Evolutionary conservation across 202 grass and related monocot genomes (phyloP).

Genomic region (Tripidium arundinaceum): DNA sequence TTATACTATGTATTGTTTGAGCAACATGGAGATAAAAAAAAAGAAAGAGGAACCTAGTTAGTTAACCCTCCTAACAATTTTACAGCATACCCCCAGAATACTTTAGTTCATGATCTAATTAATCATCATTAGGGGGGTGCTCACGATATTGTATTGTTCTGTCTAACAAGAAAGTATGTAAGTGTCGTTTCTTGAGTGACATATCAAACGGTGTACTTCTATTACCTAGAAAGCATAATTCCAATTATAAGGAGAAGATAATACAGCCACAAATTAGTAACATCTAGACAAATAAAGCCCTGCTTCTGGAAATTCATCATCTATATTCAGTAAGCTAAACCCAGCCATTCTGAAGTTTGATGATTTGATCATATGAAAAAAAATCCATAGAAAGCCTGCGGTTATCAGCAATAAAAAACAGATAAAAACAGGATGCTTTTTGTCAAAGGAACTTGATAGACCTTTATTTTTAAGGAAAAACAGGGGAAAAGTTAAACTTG

Average conservation of each 20-base stretch:
- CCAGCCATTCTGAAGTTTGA: neutral
- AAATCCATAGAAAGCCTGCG: neutral
- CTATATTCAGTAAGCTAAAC: conserved; percentile 3
- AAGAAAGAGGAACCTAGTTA: neutral
- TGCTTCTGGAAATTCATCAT: neutral
- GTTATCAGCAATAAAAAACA: neutral
- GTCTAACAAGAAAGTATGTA: neutral
- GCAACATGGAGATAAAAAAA: neutral
- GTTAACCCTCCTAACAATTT: neutral
- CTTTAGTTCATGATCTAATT: neutral
- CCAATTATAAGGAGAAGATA: conserved; percentile 7
- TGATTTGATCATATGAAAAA: neutral
- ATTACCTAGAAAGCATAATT: conserved; percentile 11
- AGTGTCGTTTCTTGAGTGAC: neutral
- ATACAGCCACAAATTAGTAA: neutral
- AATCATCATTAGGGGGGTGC: neutral
- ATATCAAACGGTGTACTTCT: neutral
- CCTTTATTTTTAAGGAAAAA: neutral
- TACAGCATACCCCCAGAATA: neutral
- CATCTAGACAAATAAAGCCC: neutral
- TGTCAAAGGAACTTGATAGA: neutral
- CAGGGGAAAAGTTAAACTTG: neutral
- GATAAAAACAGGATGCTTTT: neutral
- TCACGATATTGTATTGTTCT: neutral
- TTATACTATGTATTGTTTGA: neutral